These are phyloP conservation scores for Neonectria magnoliae DNA, from an alignment of 2,329 filamentous ascomycete genomes.

Conservation along the genomic window DNA sequence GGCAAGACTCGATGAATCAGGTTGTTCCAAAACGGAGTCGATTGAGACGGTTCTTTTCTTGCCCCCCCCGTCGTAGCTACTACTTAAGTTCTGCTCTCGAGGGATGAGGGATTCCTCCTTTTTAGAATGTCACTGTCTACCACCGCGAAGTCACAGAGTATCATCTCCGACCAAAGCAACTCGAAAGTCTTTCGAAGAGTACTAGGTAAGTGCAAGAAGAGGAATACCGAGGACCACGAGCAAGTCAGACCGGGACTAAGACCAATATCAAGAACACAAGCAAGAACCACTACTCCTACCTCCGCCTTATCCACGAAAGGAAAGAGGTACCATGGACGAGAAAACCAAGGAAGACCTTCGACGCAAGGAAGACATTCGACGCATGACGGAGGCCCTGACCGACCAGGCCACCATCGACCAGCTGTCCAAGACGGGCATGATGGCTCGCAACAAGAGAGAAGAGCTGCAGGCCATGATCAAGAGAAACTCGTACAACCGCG, in stretches of 20 bases:
- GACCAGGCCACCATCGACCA: slow-evolving; percentile 37
- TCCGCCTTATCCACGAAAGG: neutral
- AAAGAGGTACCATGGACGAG: neutral
- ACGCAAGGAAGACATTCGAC: slow-evolving; percentile 30
- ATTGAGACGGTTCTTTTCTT: neutral
- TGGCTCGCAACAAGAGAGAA: slow-evolving; percentile 34
- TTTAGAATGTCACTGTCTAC: neutral
- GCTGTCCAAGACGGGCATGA: slow-evolving; percentile 28
- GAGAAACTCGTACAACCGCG: neutral
- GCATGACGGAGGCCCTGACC: slow-evolving; percentile 37
- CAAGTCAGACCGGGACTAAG: too few species aligned
- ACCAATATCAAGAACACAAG: neutral
- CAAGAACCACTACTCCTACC: neutral
- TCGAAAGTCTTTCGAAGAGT: neutral
- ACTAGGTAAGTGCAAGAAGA: neutral
- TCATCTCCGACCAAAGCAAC: neutral
- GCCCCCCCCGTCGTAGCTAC: neutral
- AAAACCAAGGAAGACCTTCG: slow-evolving; percentile 14
- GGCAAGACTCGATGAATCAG: neutral
- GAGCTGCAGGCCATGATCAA: neutral
- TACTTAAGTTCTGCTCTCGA: neutral
- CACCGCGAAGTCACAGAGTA: neutral
- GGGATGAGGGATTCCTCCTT: neutral
- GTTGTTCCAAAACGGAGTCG: neutral
- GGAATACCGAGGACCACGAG: neutral